Base-by-base conservation (phyloP, 495 filamentous ascomycete genomes). In the Neurospora tetrasperma region DNA sequence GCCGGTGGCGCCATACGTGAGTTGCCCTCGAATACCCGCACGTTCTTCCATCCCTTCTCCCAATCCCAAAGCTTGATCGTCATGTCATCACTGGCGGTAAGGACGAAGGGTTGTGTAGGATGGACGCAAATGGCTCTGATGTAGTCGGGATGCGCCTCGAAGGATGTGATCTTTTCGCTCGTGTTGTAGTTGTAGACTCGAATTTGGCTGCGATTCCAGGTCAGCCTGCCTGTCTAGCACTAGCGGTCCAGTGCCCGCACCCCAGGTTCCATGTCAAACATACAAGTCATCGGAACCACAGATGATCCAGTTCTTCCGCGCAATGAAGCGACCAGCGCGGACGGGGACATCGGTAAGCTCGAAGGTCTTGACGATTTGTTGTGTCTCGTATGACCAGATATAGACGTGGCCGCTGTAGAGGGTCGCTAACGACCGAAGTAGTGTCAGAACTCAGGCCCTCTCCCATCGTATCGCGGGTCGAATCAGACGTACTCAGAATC, bases 21-120 rank as follows among this genome's bases (percentile, higher is more conserved):
- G 78, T 99, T 97, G n/a, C 96, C 96, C 80, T 99, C 96, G 77
- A 97, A 99, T 54, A 97, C 91, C 80, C 97, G 93, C 20, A 98
- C 93, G 77, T 95, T 98, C 82, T 98, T 98, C 96, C 96, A 99
- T 75, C 88, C 88, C 80, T 93, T 94, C 76, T 98, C 96, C 96
- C 96, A 99, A 83, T 99, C 94, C 96, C 96, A 99, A 71, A 98
- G 86, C 85, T 97, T 98, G 77, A 99, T 98, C 43, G 93, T 97
- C 96, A 98, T 98, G 79, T 99, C 96, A 93, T 99, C 96, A 73
- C 92, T 94, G 70, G 96, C 96, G 43, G 96, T 99, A 41, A 99
- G 86, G 66, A 98, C 93, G 76, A 97, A 98, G 11, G 96, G 94
- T 78, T 97, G 94, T 66, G 94, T 93, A 3, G 96, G 96, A 81